phyloP scores from a whole-genome alignment of 352 stramenopile species.

The Phytopythium delawarense region DNA sequence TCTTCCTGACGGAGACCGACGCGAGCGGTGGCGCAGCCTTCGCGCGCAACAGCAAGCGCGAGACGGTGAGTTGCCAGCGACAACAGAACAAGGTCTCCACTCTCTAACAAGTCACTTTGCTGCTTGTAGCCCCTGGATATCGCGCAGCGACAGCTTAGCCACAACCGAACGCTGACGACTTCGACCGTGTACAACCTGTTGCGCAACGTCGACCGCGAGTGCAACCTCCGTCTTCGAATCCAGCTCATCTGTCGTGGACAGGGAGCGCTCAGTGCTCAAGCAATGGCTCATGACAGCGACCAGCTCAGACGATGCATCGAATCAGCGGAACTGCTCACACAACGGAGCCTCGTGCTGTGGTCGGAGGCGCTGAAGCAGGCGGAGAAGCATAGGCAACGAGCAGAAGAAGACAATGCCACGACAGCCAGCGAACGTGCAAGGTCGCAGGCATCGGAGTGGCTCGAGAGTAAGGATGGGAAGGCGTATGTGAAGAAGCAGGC shows the following conservation, averaged over 20 bases:
- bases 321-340: slow-evolving; percentile 15
- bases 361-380: slow-evolving; percentile 26
- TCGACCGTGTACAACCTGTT: slow-evolving; percentile 38
- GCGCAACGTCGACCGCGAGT: slow-evolving; percentile 33
- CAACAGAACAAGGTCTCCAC: too few species aligned
- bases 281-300: slow-evolving; percentile 12
- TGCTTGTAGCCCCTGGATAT: slow-evolving; percentile 44
- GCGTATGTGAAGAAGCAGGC: slow-evolving; percentile 55
- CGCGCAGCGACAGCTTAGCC: slow-evolving; percentile 34
- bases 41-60: slow-evolving; percentile 47
- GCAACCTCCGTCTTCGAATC: slow-evolving; percentile 63
- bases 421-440: slow-evolving; percentile 14
- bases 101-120: too few species aligned
- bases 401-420: slow-evolving; percentile 29
- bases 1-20: slow-evolving; percentile 54
- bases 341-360: slow-evolving; percentile 33
- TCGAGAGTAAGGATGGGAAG: slow-evolving; percentile 65
- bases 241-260: slow-evolving; percentile 44
- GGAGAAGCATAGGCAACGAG: slow-evolving; percentile 27
- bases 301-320: slow-evolving; percentile 30
- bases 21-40: slow-evolving; percentile 38
- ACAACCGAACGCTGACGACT: slow-evolving; percentile 22
- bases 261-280: slow-evolving; percentile 10
- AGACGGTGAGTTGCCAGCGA: slow-evolving; percentile 29
- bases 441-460: slow-evolving; percentile 35